phyloP scores from a whole-genome alignment of 1,284 basidiomycete genomes.

The Neolentinus lepideus region DNA sequence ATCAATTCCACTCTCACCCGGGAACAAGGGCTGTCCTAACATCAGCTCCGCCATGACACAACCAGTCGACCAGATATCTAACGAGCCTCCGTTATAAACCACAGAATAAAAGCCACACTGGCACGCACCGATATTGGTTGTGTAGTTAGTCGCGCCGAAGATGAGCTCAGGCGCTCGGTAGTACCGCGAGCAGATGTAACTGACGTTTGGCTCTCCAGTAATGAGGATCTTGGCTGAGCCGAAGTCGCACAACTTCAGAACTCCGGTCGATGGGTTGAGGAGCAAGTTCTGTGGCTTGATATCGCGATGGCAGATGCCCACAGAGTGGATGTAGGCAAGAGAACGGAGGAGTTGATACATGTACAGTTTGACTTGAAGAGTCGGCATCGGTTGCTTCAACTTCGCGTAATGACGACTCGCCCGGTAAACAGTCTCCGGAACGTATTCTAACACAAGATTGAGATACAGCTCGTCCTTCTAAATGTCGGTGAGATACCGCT shows the following conservation, averaged over 20 bases:
- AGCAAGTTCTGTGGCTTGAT: constrained; percentile 99
- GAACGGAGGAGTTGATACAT: constrained; percentile 98
- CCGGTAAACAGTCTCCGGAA: constrained; percentile 98
- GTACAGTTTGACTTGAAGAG: constrained; percentile 98
- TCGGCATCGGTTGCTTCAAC: constrained; percentile 99
- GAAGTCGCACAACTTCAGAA: constrained; percentile 98
- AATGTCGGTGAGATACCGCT: constrained; percentile 12
- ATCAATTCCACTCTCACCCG: constrained; percentile 99
- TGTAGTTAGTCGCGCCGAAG: constrained; percentile 99
- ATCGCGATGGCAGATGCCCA: constrained; percentile 97
- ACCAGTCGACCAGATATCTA: constrained; percentile 99
- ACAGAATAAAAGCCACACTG: constrained; percentile 3
- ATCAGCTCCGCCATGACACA: constrained; percentile 99
- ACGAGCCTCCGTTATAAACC: constrained; percentile 8
- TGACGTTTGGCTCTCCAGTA: constrained; percentile 97
- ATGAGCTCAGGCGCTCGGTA: constrained; percentile 99
- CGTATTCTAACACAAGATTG: constrained; percentile 98
- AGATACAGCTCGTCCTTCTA: constrained; percentile 99
- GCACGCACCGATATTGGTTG: constrained; percentile 93
- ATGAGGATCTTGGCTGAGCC: constrained; percentile 98
- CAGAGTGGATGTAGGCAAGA: constrained; percentile 96
- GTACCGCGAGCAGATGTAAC: constrained; percentile 99
- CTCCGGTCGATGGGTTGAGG: constrained; percentile 92
- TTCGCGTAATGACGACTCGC: constrained; percentile 98
- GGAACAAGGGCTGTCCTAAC: constrained; percentile 98